phyloP scores from a whole-genome alignment of 192 early-diverging fungal genomes.

The Backusella tarrabulga region DNA sequence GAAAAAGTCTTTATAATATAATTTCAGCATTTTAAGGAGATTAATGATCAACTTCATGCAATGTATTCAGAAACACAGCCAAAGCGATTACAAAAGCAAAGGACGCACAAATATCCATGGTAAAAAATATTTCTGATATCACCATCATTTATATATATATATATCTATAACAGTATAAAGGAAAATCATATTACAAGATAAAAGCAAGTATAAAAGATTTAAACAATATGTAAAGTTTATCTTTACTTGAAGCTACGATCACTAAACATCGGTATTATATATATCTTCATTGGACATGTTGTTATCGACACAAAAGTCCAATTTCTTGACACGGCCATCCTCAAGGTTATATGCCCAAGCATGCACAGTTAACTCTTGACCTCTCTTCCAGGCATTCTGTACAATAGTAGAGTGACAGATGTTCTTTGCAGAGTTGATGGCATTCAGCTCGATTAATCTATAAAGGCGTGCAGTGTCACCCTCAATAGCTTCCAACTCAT shows the following conservation, averaged over 20 bases:
- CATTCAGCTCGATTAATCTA: conserved; percentile 76
- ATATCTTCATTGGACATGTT: neutral
- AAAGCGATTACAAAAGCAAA: too few relatives aligned
- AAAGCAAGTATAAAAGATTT: neutral
- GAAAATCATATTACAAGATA: neutral
- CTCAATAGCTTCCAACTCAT: neutral
- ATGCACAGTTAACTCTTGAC: conserved; percentile 68
- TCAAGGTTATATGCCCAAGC: conserved; percentile 73
- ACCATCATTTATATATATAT: neutral
- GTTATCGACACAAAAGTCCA: neutral
- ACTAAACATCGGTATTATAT: neutral
- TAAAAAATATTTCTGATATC: too few relatives aligned
- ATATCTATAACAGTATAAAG: neutral
- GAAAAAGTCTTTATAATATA: too few relatives aligned
- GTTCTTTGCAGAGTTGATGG: conserved; percentile 66
- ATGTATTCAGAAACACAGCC: too few relatives aligned
- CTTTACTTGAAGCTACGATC: neutral
- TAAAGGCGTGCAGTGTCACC: neutral
- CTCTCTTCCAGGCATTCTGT: conserved; percentile 78
- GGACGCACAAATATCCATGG: too few relatives aligned
- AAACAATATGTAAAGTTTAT: neutral
- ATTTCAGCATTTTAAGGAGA: too few relatives aligned
- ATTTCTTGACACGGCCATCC: conserved; percentile 38
- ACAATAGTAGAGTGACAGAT: conserved; percentile 75
- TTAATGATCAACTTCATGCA: too few relatives aligned